Conservation (phyloP, 2,329 filamentous ascomycete species). For the Myotisia sp. region DNA sequence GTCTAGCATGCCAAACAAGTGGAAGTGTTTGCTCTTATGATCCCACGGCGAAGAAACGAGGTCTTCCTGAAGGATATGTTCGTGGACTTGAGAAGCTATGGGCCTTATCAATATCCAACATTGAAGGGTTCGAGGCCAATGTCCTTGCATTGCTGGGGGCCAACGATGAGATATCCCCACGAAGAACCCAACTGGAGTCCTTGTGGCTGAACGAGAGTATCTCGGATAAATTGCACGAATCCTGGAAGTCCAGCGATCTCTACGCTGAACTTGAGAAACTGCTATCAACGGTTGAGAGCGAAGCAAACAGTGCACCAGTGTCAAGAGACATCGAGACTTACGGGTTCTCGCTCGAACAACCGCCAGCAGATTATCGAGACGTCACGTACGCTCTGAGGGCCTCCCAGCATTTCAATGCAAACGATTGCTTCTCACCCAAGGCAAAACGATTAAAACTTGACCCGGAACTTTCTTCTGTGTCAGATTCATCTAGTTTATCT, state of each 20-base stretch:
- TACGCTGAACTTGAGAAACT: conserved; percentile 29
- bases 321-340: background rate
- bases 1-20: conserved; percentile 28
- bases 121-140: conserved; percentile 31
- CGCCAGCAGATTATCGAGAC: too few relatives aligned
- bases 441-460: background rate
- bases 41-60: conserved; percentile 32
- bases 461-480: background rate
- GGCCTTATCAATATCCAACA: conserved; percentile 31
- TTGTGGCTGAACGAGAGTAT: conserved; percentile 28
- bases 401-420: background rate
- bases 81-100: conserved; percentile 34
- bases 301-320: background rate
- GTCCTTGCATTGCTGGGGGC: conserved; percentile 28
- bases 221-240: conserved; percentile 30
- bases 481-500: conserved; percentile 12
- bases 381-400: too few relatives aligned
- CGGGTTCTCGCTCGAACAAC: background rate
- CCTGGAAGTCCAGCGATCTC: conserved; percentile 31
- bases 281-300: conserved; percentile 22
- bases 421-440: background rate
- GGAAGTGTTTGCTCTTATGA: conserved; percentile 31
- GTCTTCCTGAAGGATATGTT: conserved; percentile 34
- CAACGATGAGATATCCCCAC: conserved; percentile 17
- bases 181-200: conserved; percentile 22